Conservation (phyloP, 331 rosid genomes). For the Malus hybrid region DNA sequence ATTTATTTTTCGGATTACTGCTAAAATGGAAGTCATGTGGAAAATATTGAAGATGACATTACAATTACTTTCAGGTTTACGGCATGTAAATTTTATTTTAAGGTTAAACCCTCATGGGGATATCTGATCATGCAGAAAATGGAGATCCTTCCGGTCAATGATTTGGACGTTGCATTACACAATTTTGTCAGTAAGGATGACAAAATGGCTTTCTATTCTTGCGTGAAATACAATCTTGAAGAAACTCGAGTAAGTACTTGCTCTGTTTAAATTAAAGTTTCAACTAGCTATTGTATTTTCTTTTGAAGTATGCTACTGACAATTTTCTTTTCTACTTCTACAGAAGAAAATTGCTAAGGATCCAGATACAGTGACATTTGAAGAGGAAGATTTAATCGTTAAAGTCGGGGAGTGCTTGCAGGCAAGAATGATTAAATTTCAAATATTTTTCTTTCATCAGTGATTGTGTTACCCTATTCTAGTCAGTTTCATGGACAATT, state of each 20-base stretch:
- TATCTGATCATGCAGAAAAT: conserved; percentile 64
- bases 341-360: conserved; percentile 79
- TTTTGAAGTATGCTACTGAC: background rate
- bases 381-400: conserved; percentile 76
- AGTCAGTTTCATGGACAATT: background rate
- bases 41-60: conserved; percentile 7
- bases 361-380: conserved; percentile 53
- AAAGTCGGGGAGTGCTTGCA: conserved; percentile 93
- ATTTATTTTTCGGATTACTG: background rate
- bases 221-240: conserved; percentile 61
- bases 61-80: background rate
- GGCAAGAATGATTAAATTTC: conserved; percentile 41
- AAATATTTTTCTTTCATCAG: background rate
- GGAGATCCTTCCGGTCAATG: conserved; percentile 98
- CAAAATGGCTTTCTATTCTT: conserved; percentile 79
- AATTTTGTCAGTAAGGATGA: conserved; percentile 90
- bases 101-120: conserved; percentile 11
- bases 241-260: conserved; percentile 83
- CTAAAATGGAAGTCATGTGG: conserved; percentile 8
- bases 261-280: background rate
- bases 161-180: conserved; percentile 88
- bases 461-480: background rate
- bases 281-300: conserved; percentile 2
- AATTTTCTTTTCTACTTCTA: conserved; percentile 18
- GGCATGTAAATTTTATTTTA: background rate